Conservation (phyloP, 768 basidiomycete species). For the Pulveroboletus frians region DNA sequence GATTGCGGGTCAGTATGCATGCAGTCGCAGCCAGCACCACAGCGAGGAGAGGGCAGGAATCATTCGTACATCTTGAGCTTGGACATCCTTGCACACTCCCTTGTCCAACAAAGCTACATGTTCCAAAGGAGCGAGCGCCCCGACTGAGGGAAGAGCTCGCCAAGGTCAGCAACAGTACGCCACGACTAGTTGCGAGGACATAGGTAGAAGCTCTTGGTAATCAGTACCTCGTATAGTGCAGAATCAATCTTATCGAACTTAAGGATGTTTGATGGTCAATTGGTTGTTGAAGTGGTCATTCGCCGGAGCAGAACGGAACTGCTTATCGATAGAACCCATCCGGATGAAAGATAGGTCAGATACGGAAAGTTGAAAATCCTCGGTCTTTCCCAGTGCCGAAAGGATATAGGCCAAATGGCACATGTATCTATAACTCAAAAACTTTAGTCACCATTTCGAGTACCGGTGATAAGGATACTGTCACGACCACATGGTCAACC, state of each 20-base stretch:
- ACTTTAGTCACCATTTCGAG: background rate
- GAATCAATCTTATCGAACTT: background rate
- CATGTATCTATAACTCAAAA: background rate
- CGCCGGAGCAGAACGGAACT: conserved; percentile 4
- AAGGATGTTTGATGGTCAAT: background rate
- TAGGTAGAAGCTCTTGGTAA: background rate
- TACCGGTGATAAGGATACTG: background rate
- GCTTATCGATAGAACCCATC: conserved; percentile 6
- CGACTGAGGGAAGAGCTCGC: conserved; percentile 26
- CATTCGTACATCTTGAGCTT: conserved; percentile 12
- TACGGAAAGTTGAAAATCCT: background rate
- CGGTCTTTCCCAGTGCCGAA: background rate
- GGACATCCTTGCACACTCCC: background rate
- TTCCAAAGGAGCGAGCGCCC: conserved; percentile 9
- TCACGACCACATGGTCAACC: conserved; percentile 1
- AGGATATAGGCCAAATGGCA: background rate
- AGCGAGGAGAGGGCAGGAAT: no score
- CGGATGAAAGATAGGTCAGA: background rate
- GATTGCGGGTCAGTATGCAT: conserved; percentile 43
- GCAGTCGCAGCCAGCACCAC: background rate
- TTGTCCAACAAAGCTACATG: conserved; percentile 26
- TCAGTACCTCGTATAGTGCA: background rate
- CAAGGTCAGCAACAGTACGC: background rate
- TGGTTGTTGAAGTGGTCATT: background rate
- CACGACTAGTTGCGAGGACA: background rate